Evolutionary conservation across 2,329 filamentous ascomycete species (phyloP), one percentile per base, ranked within the genome.

Genomic region (Zasmidium angulare): DNA sequence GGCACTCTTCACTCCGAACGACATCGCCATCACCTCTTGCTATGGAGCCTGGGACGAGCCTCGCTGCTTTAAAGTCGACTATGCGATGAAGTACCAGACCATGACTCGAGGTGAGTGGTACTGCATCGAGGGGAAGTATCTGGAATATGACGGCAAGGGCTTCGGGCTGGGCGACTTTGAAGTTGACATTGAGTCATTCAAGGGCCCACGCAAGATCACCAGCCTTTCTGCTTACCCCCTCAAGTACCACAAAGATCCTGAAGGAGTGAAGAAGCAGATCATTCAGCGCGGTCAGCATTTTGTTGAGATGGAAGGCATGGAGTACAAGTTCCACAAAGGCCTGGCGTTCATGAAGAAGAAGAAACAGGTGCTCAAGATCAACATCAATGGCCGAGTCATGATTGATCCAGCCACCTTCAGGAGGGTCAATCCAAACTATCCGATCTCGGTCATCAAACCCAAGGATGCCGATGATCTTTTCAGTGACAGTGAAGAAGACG

Each of bases 1-100:
- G 92, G 91, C 91, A 0, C 77, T 96, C 2, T 96, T 89, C 83
- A 96, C 95, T 70, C 92, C 92, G 0, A 90, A 91, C 68, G 91
- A 90, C 0, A 84, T 96, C 20, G 88, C 86, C 0, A 93, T 89
- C 71, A 79, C 88, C 0, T 84, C 86, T 0, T 93, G 90, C 0
- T 96, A 96, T 63, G 89, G 89, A 2, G 86, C 85, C 36, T 77
- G 81, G 14, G 89, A 93, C 43, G 87, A 95, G 67, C 89, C 91
- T 1, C 85, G 90, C 17, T 89, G 89, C 10, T 93, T 96, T 82
- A 92, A 90, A 72, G 86, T 93, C 1, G 90, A 93, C 60, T 84
- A 87, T 63, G 87, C 89, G 0, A 86, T 87, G 68, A 90, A 90
- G 65, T 86, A 90, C 52, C 79, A 76, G 47, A 85, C 82, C 36